These are phyloP conservation scores for Coniochaeta ligniaria DNA, from an alignment of 2,329 filamentous ascomycete genomes.

Conservation along the genomic window DNA sequence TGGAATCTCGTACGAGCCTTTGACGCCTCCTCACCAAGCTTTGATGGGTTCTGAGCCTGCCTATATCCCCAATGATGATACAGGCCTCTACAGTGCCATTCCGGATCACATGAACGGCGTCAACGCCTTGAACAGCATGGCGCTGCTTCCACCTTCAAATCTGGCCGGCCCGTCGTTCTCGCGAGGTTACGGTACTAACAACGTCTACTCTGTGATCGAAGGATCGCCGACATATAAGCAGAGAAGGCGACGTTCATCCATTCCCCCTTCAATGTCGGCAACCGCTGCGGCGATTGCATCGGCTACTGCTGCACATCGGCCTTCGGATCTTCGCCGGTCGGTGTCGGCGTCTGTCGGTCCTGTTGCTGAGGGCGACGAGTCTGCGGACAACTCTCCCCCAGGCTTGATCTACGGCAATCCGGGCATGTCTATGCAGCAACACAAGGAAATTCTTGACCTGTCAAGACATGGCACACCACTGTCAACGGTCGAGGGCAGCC, in stretches of 20 bases:
- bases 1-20: conserved; percentile 90
- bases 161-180: conserved; percentile 74
- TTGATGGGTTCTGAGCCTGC: conserved; percentile 81
- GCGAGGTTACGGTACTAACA: conserved; percentile 63
- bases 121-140: conserved; percentile 76
- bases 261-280: conserved; percentile 68
- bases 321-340: conserved; percentile 85
- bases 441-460: conserved; percentile 73
- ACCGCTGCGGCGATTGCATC: conserved; percentile 59
- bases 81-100: conserved; percentile 89
- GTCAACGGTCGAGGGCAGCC: conserved; percentile 75
- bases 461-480: conserved; percentile 90
- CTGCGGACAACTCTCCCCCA: conserved; percentile 70
- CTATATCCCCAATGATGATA: conserved; percentile 98
- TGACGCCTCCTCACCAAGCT: conserved; percentile 90
- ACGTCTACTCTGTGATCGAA: conserved; percentile 80
- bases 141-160: conserved; percentile 83
- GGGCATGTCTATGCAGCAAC: conserved; percentile 60
- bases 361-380: conserved; percentile 72
- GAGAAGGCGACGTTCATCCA: conserved; percentile 84
- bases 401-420: conserved; percentile 67
- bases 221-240: conserved; percentile 99
- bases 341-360: conserved; percentile 83
- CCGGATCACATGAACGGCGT: conserved; percentile 76
- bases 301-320: conserved; percentile 53